Conservation (phyloP, 148 eudicot species). For the Hydrangea macrophylla region DNA sequence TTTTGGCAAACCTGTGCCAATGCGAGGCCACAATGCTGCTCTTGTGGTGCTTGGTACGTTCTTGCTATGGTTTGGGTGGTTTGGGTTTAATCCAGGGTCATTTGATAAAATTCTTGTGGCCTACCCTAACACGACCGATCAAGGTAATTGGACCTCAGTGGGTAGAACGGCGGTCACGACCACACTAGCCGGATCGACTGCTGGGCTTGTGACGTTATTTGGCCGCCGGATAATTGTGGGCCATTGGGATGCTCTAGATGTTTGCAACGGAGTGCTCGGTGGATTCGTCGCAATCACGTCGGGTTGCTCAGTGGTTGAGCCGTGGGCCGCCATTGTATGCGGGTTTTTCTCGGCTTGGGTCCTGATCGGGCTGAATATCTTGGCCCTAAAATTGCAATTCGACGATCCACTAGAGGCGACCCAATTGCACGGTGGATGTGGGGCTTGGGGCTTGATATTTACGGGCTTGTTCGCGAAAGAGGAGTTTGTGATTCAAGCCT, state of each 20-base stretch:
- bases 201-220: slow-evolving; percentile 51
- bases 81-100: slow-evolving; percentile 71
- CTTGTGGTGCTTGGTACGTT: slow-evolving; percentile 70
- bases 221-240: slow-evolving; percentile 49
- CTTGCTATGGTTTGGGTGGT: slow-evolving; percentile 75
- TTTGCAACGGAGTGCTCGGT: slow-evolving; percentile 64
- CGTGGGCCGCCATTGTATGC: slow-evolving; percentile 72
- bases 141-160: slow-evolving; percentile 66
- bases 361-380: slow-evolving; percentile 48
- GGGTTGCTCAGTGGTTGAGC: slow-evolving; percentile 69
- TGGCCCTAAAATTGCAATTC: slow-evolving; percentile 41
- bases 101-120: slow-evolving; percentile 45
- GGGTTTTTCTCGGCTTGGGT: slow-evolving; percentile 60
- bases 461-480: slow-evolving; percentile 66
- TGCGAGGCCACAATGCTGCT: slow-evolving; percentile 66
- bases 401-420: slow-evolving; percentile 73
- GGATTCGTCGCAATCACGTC: slow-evolving; percentile 77
- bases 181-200: slow-evolving; percentile 54
- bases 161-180: slow-evolving; percentile 68
- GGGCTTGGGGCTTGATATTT: slow-evolving; percentile 69
- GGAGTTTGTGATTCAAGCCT: slow-evolving; percentile 51
- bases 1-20: slow-evolving; percentile 49
- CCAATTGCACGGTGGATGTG: slow-evolving; percentile 72
- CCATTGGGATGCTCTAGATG: slow-evolving; percentile 68
- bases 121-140: slow-evolving; percentile 26